Base-by-base conservation (phyloP, 148 eudicot species). In the Nepenthes gracilis region DNA sequence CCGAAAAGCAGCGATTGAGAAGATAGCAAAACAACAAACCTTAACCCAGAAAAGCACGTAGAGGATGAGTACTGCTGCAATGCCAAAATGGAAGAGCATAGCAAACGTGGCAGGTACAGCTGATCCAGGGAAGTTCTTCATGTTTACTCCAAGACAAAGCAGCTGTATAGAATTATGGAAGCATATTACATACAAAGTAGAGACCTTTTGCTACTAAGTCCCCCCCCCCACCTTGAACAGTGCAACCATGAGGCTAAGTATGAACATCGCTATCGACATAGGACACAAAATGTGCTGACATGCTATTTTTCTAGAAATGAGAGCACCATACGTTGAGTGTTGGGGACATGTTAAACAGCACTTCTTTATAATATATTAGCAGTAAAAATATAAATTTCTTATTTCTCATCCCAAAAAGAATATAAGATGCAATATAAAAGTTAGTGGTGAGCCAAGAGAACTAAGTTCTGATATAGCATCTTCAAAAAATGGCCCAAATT, bases 41-140 rank as follows among this genome's bases (percentile, higher is more conserved):
- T 88, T 92, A 66, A 84, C 67, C 98, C 98, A 93, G 84, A 93
- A 93, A 54, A 93, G 80, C 2, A 36, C 67, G 59, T 88, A 93
- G 52, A 93, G 89, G 37, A 65, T 14, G 15, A 93, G 87, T 63
- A 93, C 91, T 13, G 95, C 85, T 43, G 83, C 96, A 70, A 93
- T 84, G 71, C 95, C 87, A 23, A 77, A 50, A 52, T 93, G 98
- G 83, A 93, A 93, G 57, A 84, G 84, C 50, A 67, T 55, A 51
- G 95, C 91, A 69, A 88, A 88, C 55, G 73, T 63, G 13, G 91
- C 77, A 63, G 97, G 83, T n/a, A 67, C 77, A 54, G 84, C 55
- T 67, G 98, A 68, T 35, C 74, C 70, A n/a, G 96, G 98, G 74
- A 88, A 88, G 77, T 72, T 88, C 80, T 84, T 93, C 65, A 88